Conservation (phyloP, 306 rosid species). For the Phaseolus lunatus region DNA sequence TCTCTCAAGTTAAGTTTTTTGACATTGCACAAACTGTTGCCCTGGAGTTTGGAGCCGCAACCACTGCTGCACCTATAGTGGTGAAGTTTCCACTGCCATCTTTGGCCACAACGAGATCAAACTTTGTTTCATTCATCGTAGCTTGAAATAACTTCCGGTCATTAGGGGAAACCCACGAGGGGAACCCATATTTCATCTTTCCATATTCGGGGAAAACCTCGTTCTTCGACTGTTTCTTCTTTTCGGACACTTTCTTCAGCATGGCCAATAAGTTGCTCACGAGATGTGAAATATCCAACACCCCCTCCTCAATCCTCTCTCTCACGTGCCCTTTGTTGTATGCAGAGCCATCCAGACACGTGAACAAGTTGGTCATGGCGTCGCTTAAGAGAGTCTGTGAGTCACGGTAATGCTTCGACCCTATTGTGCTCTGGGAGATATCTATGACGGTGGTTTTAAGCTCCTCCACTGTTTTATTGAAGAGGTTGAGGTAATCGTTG, state of each 20-base stretch:
- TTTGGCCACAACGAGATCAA: conserved; percentile 75
- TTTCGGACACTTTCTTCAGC: conserved; percentile 68
- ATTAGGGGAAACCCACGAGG: conserved; percentile 62
- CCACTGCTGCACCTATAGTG: conserved; percentile 68
- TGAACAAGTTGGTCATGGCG: conserved; percentile 85
- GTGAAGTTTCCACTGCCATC: conserved; percentile 86
- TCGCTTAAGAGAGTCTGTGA: conserved; percentile 71
- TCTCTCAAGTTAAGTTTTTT: too few species aligned
- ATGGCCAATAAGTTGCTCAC: conserved; percentile 75
- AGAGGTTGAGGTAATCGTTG: conserved; percentile 71
- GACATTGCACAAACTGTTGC: conserved; percentile 38
- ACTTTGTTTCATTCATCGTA: conserved; percentile 51
- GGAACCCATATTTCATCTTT: conserved; percentile 60
- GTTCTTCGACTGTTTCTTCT: neutral
- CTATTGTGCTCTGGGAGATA: conserved; percentile 46
- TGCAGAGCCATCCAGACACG: conserved; percentile 85
- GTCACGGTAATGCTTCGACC: conserved; percentile 43
- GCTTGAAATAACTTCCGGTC: conserved; percentile 67
- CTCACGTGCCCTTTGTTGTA: conserved; percentile 48
- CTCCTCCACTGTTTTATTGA: conserved; percentile 58
- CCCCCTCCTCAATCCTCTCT: conserved; percentile 41
- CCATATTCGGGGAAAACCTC: conserved; percentile 67
- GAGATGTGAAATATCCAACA: conserved; percentile 54
- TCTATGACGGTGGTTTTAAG: conserved; percentile 55
- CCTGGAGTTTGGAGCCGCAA: conserved; percentile 85